phyloP scores from a whole-genome alignment of 139 green algal species.

The Astrephomene gubernaculifera region DNA sequence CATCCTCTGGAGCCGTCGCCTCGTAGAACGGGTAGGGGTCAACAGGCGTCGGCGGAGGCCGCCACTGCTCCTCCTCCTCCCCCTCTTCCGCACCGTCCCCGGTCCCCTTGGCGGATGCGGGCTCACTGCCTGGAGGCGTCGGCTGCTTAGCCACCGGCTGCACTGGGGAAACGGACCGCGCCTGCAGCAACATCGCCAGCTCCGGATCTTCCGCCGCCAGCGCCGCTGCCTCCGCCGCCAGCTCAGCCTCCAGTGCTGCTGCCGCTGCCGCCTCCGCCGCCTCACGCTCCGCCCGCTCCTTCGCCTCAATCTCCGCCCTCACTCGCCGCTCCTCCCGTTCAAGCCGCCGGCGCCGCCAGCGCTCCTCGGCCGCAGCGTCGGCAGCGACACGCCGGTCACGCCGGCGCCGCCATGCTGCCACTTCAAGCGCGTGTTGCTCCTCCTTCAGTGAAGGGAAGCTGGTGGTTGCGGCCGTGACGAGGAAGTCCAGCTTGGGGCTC shows the following conservation, averaged over 20 bases:
- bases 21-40: slow-evolving; percentile 18
- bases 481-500: slow-evolving; percentile 34
- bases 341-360: background rate
- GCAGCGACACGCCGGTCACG: slow-evolving; percentile 5
- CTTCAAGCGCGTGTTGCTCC: slow-evolving; percentile 23
- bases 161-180: background rate
- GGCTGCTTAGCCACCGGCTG: background rate
- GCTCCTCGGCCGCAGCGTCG: slow-evolving; percentile 10
- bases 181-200: slow-evolving; percentile 3
- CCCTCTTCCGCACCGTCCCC: background rate
- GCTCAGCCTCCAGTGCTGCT: slow-evolving; percentile 26
- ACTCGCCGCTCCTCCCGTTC: background rate
- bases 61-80: background rate
- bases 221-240: slow-evolving; percentile 2
- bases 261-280: slow-evolving; percentile 17
- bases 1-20: slow-evolving; percentile 21
- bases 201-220: slow-evolving; percentile 38
- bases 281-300: slow-evolving; percentile 4
- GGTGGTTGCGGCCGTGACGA: background rate
- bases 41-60: background rate
- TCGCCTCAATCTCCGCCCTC: background rate
- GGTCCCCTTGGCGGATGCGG: background rate
- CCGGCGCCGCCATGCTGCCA: slow-evolving; percentile 20
- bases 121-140: background rate
- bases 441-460: slow-evolving; percentile 27